Conservation (phyloP, 768 basidiomycete genomes). For the Lenzites betulinus region DNA sequence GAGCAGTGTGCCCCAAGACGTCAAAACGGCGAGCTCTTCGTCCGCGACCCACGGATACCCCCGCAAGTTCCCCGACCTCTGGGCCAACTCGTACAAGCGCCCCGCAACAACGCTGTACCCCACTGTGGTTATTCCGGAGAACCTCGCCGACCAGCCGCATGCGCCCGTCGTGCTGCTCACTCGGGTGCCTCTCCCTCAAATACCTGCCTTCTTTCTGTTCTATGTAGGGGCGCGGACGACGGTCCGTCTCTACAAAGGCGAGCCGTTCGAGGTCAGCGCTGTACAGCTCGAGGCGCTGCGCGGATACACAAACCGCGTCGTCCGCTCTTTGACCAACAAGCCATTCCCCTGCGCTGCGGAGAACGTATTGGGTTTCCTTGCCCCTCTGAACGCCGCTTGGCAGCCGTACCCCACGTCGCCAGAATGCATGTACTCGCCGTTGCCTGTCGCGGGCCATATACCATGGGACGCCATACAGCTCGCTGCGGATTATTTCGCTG, state of each 20-base stretch:
- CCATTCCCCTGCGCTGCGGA: slow-evolving; percentile 56
- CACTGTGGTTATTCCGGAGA: slow-evolving; percentile 46
- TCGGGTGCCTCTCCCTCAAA: slow-evolving; percentile 60
- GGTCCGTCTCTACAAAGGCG: slow-evolving; percentile 48
- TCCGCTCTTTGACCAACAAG: slow-evolving; percentile 67
- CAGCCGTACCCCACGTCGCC: slow-evolving; percentile 11
- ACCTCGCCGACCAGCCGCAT: slow-evolving; percentile 37
- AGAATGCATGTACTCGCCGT: slow-evolving; percentile 13
- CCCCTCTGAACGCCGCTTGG: slow-evolving; percentile 55
- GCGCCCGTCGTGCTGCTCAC: slow-evolving; percentile 69
- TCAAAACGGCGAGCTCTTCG: slow-evolving; percentile 14
- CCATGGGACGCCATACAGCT: slow-evolving; percentile 63
- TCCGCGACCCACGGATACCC: slow-evolving; percentile 55
- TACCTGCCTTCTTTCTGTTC: slow-evolving; percentile 62
- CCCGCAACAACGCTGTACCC: slow-evolving; percentile 52
- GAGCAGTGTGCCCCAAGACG: neutral
- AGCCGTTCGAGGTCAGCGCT: slow-evolving; percentile 50
- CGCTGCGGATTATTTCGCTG: slow-evolving; percentile 54
- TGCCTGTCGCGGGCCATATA: slow-evolving; percentile 49
- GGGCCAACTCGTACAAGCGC: slow-evolving; percentile 45
- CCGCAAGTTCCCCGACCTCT: slow-evolving; percentile 66
- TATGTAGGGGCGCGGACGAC: slow-evolving; percentile 47
- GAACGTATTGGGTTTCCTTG: slow-evolving; percentile 65
- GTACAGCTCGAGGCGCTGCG: slow-evolving; percentile 51
- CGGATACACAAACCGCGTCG: slow-evolving; percentile 64